Evolutionary conservation across 495 filamentous ascomycete genomes (phyloP).

Genomic region (Chaetomium cochliodes): DNA sequence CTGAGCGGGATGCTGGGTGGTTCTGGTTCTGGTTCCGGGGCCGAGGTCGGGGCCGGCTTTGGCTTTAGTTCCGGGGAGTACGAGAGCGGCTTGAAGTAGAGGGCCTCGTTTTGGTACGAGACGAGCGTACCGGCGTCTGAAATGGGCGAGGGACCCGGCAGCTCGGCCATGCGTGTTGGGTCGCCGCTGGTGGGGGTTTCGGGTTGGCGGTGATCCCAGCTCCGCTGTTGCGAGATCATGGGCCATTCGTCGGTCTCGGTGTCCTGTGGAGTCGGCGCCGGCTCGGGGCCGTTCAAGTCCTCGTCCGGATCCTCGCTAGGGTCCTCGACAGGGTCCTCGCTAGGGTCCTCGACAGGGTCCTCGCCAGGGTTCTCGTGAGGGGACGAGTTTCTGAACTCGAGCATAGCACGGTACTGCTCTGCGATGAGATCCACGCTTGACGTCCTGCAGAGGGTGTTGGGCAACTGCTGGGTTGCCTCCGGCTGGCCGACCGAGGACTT

Average conservation of each 20-base stretch:
- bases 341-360: too few species aligned
- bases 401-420: conserved; percentile 45
- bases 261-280: conserved; percentile 24
- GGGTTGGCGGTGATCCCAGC: conserved; percentile 12
- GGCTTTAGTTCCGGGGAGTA: too few species aligned
- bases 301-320: conserved; percentile 20
- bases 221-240: conserved; percentile 19
- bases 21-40: not conserved
- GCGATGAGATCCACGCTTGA: conserved; percentile 47
- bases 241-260: conserved; percentile 6
- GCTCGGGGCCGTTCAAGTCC: conserved; percentile 27
- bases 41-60: conserved; percentile 28
- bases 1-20: not conserved
- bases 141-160: conserved; percentile 27
- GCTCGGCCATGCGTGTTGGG: not conserved
- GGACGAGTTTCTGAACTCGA: conserved; percentile 35
- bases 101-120: conserved; percentile 43
- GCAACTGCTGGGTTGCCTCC: conserved; percentile 32
- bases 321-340: conserved; percentile 23
- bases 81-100: conserved; percentile 43
- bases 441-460: conserved; percentile 31
- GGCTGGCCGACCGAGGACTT: conserved; percentile 45
- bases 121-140: conserved; percentile 49
- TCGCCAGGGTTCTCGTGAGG: too few species aligned
- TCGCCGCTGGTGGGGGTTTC: conserved; percentile 13